Evolutionary conservation across 129 eudicot species (phyloP).

Genomic region (Smallanthus sonchifolius): DNA sequence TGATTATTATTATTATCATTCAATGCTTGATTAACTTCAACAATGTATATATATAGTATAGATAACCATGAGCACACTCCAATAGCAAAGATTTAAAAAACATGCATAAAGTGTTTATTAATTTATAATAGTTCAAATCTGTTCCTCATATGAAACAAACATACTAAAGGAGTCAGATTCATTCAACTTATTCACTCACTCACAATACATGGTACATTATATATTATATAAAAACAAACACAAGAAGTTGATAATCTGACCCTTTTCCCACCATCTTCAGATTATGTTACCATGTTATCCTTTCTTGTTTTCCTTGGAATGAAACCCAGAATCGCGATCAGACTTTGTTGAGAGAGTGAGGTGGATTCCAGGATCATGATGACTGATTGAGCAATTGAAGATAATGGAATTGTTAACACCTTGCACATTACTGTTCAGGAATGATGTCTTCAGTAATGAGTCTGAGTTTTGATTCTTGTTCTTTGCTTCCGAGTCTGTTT

Average conservation of each 20-base stretch:
- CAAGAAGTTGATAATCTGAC: slow-evolving; percentile 19
- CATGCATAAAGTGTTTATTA: slow-evolving; percentile 8
- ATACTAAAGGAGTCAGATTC: slow-evolving; percentile 11
- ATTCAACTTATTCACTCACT: slow-evolving; percentile 27
- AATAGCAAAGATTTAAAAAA: background rate
- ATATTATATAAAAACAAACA: background rate
- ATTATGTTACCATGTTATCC: background rate
- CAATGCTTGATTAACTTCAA: no score
- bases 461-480: slow-evolving; percentile 19
- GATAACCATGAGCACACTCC: no score
- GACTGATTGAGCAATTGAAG: slow-evolving; percentile 24
- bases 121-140: background rate
- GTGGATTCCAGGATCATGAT: slow-evolving; percentile 66
- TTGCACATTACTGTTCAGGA: slow-evolving; percentile 66
- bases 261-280: slow-evolving; percentile 11
- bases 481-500: slow-evolving; percentile 15
- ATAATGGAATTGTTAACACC: slow-evolving; percentile 59
- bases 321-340: slow-evolving; percentile 17
- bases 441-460: slow-evolving; percentile 30
- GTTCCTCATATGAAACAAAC: slow-evolving; percentile 9
- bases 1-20: no score
- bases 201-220: background rate
- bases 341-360: slow-evolving; percentile 34
- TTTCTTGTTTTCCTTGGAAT: slow-evolving; percentile 17
- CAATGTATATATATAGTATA: no score